A percentile compares a stretch with the other conserved stretches of the same genome.
These are phyloP conservation scores for Lasiodiplodia citricola DNA, from an alignment of 2,329 filamentous ascomycete genomes.

Conservation along the genomic window DNA sequence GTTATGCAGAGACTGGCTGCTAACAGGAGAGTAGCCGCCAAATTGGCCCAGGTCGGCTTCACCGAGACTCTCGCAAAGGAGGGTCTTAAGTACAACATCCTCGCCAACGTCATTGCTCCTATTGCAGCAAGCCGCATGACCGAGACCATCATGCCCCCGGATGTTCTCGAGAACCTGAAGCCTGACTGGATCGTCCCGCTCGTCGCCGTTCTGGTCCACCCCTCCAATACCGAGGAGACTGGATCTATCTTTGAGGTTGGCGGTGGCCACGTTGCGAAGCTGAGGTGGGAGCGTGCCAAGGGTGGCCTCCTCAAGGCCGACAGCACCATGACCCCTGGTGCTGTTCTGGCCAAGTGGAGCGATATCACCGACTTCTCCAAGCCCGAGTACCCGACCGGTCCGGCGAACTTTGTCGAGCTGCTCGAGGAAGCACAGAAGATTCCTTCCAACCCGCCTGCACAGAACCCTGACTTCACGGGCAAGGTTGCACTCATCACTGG, in stretches of 20 bases:
- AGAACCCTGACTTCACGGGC: slow-evolving; percentile 80
- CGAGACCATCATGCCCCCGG: slow-evolving; percentile 92
- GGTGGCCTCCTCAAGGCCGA: slow-evolving; percentile 91
- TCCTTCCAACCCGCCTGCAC: slow-evolving; percentile 71
- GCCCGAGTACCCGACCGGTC: slow-evolving; percentile 80
- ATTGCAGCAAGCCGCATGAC: slow-evolving; percentile 97
- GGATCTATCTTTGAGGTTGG: slow-evolving; percentile 94
- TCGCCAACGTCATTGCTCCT: slow-evolving; percentile 92
- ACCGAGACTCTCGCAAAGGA: slow-evolving; percentile 98
- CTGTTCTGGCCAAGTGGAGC: slow-evolving; percentile 87
- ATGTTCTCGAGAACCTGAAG: slow-evolving; percentile 81
- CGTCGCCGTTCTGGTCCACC: slow-evolving; percentile 86
- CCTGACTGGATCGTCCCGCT: slow-evolving; percentile 96
- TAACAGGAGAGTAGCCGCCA: slow-evolving; percentile 67
- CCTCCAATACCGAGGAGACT: slow-evolving; percentile 79
- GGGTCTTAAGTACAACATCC: slow-evolving; percentile 96
- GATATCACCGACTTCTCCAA: slow-evolving; percentile 84
- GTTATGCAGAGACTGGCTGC: slow-evolving; percentile 28
- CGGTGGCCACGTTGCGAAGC: slow-evolving; percentile 88
- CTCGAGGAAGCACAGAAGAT: slow-evolving; percentile 84
- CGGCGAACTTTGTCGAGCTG: slow-evolving; percentile 85
- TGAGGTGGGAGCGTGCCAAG: slow-evolving; percentile 91
- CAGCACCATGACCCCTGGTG: slow-evolving; percentile 83
- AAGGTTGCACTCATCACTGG: slow-evolving; percentile 88
- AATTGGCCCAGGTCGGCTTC: slow-evolving; percentile 93